Conservation (phyloP, 805 yeast genomes). For the Candida montana region DNA sequence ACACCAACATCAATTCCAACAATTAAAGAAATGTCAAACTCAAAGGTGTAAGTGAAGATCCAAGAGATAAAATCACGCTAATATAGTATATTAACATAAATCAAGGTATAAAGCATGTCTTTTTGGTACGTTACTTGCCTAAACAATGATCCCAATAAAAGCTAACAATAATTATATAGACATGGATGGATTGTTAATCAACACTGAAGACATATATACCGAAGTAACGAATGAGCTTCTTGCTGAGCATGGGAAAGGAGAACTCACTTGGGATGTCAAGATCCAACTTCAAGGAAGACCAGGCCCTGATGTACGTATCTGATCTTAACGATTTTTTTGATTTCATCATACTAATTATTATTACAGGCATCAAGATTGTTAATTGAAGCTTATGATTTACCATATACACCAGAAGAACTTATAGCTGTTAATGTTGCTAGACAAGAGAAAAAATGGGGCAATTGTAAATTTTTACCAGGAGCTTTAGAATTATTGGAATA, state of each 20-base stretch:
- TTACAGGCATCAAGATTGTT: slow-evolving; percentile 50
- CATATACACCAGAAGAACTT: slow-evolving; percentile 62
- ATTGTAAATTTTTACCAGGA: slow-evolving; percentile 72
- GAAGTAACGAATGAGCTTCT: slow-evolving; percentile 65
- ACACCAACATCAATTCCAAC: no score
- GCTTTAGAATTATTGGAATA: slow-evolving; percentile 62
- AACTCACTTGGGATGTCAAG: slow-evolving; percentile 87
- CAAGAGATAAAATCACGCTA: no score
- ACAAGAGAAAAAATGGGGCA: slow-evolving; percentile 55
- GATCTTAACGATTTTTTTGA: no score
- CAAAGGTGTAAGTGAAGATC: no score
- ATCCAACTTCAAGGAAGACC: slow-evolving; percentile 87
- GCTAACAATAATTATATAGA: slow-evolving; percentile 32
- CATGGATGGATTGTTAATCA: slow-evolving; percentile 93
- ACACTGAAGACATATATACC: slow-evolving; percentile 91
- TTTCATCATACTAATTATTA: not conserved
- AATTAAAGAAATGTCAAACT: no score
- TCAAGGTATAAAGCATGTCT: slow-evolving; percentile 58
- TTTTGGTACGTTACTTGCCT: slow-evolving; percentile 44
- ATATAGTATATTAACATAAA: no score
- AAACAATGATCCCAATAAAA: no score
- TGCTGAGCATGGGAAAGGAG: slow-evolving; percentile 66
- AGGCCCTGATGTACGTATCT: slow-evolving; percentile 45
- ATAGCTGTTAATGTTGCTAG: slow-evolving; percentile 43
- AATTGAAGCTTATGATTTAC: slow-evolving; percentile 63